Base-by-base conservation (phyloP, 129 eudicot genomes). In the Saposhnikovia divaricata region DNA sequence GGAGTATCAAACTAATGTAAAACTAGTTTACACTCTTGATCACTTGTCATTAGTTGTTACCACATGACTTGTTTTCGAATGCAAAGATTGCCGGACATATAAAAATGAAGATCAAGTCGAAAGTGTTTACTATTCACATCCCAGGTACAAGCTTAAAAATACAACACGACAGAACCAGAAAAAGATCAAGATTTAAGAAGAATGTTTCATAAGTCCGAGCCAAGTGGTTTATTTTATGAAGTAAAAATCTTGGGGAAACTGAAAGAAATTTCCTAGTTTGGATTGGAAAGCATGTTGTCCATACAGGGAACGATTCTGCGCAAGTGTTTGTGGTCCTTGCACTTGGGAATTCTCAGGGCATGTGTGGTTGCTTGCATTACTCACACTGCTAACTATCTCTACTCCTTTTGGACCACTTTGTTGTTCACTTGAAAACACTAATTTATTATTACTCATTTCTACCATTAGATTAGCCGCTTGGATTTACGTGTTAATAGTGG, bases 291-390 rank as follows among this genome's bases (percentile, higher is more conserved):
- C 39, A 65, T 27, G 71, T 28, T 65, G 71, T 65, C 71, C 37
- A 65, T n/a, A 65, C 9, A 65, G 71, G 71, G 71, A 65, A 65
- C 71, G 71, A 65, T 27, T 65, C 71, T 65, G 71, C 39, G 16
- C 39, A 65, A 65, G 71, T 65, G 71, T 27, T 25, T 13, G 71
- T 65, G 71, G 71, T 65, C 71, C 71, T 65, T 65, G 3, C 39
- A 65, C 38, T 12, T 65, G 39, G 71, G 71, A 65, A 65, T 27
- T 65, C 71, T 65, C 71, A 65, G 71, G 69, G 18, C 39, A 27
- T 65, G 71, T 65, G 6, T 65, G 2, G 71, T 65, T 65, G 71
- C 39, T 65, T n/a, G 18, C 71, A 65, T 65, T 65, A 10, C 39
- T 65, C 70, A 61, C 8, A 37, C n/a, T 61, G 70, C 70, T 8